A percentile compares a stretch with the other conserved stretches of the same genome.
Evolutionary conservation across 352 stramenopile species (phyloP).

Genomic region (Blastocystis sp.): DNA sequence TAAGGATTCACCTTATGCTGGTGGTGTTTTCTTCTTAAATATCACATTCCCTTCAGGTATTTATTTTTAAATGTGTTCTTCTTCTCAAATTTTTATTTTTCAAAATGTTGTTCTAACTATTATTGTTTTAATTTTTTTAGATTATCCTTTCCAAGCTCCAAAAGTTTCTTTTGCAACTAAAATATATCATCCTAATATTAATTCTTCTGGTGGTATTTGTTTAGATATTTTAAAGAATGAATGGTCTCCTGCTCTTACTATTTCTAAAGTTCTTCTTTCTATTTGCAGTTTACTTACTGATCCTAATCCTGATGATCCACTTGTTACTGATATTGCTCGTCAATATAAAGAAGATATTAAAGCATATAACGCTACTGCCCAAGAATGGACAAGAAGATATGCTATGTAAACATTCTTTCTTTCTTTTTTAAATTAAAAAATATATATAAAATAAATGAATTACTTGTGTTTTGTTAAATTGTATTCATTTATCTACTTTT

Average conservation of each 20-base stretch:
- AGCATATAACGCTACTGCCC: slow-evolving; percentile 58
- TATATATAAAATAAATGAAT: no score
- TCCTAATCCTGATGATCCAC: slow-evolving; percentile 93
- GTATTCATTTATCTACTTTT: no score
- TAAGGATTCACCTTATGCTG: slow-evolving; percentile 86
- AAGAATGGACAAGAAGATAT: slow-evolving; percentile 69
- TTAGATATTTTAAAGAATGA: slow-evolving; percentile 99
- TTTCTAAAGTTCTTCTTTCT: slow-evolving; percentile 94
- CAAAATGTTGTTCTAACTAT: no score
- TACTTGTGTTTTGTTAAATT: no score
- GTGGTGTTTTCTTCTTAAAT: slow-evolving; percentile 92
- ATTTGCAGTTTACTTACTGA: slow-evolving; percentile 97
- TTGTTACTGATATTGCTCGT: slow-evolving; percentile 78
- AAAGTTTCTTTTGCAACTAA: slow-evolving; percentile 84
- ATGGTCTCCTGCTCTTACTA: slow-evolving; percentile 93
- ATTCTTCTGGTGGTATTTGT: slow-evolving; percentile 95
- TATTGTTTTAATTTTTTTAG: slow-evolving; percentile 38
- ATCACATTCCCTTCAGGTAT: slow-evolving; percentile 79
- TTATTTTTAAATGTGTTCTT: no score
- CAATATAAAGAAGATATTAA: slow-evolving; percentile 75
- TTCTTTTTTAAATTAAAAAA: no score
- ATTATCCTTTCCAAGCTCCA: slow-evolving; percentile 97
- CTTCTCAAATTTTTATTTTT: no score
- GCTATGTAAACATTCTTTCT: no score
- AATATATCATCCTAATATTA: slow-evolving; percentile 99